Conservation (phyloP, 2,329 filamentous ascomycete genomes). For the Exophiala phaeomuriformis region DNA sequence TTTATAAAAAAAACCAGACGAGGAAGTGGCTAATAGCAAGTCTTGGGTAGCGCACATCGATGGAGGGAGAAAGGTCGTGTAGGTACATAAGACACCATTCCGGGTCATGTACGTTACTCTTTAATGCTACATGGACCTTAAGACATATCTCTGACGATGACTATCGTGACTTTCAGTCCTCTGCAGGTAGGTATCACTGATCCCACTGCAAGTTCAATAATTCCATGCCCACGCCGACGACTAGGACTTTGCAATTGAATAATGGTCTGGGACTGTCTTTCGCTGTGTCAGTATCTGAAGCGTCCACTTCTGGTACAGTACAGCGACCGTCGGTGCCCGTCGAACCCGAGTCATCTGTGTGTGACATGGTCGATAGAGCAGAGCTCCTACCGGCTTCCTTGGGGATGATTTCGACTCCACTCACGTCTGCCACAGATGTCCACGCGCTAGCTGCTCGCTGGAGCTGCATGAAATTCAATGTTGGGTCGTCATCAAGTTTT, state of each 20-base stretch:
- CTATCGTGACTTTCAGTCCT: no score
- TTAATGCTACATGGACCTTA: no score
- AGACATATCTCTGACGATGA: no score
- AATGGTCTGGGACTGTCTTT: not conserved
- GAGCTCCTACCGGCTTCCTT: not conserved
- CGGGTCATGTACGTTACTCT: no score
- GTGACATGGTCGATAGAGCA: not conserved
- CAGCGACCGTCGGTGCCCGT: not conserved
- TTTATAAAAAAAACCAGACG: no score
- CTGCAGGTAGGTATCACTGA: no score
- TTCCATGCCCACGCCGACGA: slow-evolving; percentile 25
- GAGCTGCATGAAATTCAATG: slow-evolving; percentile 10
- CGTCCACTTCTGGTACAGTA: not conserved
- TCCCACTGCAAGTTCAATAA: slow-evolving; percentile 6
- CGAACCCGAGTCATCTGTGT: not conserved
- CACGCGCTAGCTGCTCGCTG: slow-evolving; percentile 13
- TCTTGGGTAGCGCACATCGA: no score
- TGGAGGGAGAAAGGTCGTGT: no score
- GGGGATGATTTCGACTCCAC: slow-evolving; percentile 17
- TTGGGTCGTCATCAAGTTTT: not conserved
- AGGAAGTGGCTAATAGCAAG: no score
- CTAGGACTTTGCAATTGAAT: slow-evolving; percentile 9
- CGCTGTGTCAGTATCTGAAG: not conserved
- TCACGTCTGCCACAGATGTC: slow-evolving; percentile 26
- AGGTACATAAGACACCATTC: no score